Evolutionary conservation across 1,139 yeast genomes (phyloP), one percentile per base, ranked within the genome.

Genomic region (Geotrichum restrictum): DNA sequence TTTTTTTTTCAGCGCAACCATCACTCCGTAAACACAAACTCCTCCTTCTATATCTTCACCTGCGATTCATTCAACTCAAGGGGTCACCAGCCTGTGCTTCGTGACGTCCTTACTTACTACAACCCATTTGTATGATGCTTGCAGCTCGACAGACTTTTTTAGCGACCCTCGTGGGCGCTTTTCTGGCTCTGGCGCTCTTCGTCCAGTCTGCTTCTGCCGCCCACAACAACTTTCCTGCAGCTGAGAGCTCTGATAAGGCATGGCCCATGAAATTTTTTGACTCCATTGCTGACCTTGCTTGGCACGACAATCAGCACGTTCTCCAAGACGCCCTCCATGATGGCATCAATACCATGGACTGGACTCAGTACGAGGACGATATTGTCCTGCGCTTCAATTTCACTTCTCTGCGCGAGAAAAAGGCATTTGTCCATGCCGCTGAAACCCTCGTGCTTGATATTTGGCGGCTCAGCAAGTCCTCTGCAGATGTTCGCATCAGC

Each of bases 381-480:
- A 70, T 74, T 45, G 84, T 85, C 13, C 64, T 83, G 14, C 73
- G 91, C 60, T 61, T 78, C 34, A 55, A 57, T 57, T 69, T 69
- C 56, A 56, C 52, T 39, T 52, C 55, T 10, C 33, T 52, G 2
- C 58, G 59, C 13, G 70, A 69, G 38, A 57, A 57, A 44, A 52
- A 53, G 13, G 63, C 63, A 8, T 54, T 74, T 10, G 27, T 54
- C 19, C 49, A 54, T 16, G 67, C 69, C 2, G 62, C 71, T 1
- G 61, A 68, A 38, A 60, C 66, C 10, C 57, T 69, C 31, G 60
- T 64, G 1, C 58, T 72, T 8, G 71, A 69, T 45, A 62, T 75
- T 3, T 75, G 79, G 79, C 66, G 60, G 29, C 51, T 60, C 34
- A 54, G 57, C 13, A 51, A 52, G 40, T 51, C 53, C 18, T 57